Evolutionary conservation across 768 basidiomycete genomes (phyloP).

Genomic region (Hericium rajendrae): DNA sequence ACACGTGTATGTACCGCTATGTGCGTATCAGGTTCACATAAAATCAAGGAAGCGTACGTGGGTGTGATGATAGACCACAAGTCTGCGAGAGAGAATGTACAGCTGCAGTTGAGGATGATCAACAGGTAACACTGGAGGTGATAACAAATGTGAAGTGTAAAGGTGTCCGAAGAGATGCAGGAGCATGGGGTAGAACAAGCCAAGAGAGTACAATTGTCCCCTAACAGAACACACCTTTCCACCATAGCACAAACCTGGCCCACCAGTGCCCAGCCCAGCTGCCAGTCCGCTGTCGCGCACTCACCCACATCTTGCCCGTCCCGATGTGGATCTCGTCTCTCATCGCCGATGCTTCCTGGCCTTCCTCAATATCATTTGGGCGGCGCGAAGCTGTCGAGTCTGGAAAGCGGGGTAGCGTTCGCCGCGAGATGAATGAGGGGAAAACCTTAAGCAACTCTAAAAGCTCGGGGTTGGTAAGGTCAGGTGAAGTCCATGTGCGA

Average conservation of each 20-base stretch:
- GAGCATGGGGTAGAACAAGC: background rate
- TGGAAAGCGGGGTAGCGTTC: slow-evolving; percentile 66
- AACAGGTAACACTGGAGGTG: background rate
- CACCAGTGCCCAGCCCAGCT: slow-evolving; percentile 76
- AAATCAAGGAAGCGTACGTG: background rate
- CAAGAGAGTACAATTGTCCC: background rate
- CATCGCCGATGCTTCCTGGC: slow-evolving; percentile 44
- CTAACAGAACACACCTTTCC: slow-evolving; percentile 69
- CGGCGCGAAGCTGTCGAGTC: slow-evolving; percentile 23
- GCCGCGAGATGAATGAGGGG: slow-evolving; percentile 65
- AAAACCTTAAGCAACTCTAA: slow-evolving; percentile 61
- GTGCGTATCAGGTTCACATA: background rate
- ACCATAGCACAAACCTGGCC: slow-evolving; percentile 73
- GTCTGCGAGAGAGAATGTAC: background rate
- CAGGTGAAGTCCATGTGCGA: slow-evolving; percentile 75
- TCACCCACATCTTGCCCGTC: slow-evolving; percentile 80
- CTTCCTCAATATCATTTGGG: slow-evolving; percentile 59
- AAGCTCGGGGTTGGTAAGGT: slow-evolving; percentile 69
- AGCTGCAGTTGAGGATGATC: background rate
- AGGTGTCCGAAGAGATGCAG: background rate
- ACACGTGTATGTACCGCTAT: background rate
- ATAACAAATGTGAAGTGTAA: background rate
- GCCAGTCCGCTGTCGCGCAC: slow-evolving; percentile 44
- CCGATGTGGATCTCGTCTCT: slow-evolving; percentile 58
- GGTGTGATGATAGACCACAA: background rate